Conservation (phyloP, 2,329 filamentous ascomycete genomes). For the Trichoderma brevicompactum region DNA sequence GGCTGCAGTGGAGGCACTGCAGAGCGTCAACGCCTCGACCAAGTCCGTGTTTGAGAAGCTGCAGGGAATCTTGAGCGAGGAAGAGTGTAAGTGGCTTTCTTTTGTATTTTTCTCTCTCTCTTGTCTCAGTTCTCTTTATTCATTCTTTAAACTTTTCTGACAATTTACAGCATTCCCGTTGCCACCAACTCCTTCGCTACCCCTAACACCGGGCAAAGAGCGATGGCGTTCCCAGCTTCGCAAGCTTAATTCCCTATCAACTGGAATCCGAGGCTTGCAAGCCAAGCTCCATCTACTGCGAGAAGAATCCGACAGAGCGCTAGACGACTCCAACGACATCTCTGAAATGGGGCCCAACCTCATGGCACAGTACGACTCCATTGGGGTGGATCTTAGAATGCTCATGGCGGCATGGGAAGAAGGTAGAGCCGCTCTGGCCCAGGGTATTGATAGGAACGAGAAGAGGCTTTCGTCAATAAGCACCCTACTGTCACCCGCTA, state of each 20-base stretch:
- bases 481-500: conserved; percentile 60
- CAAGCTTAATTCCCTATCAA: conserved; percentile 85
- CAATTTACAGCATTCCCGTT: conserved; percentile 53
- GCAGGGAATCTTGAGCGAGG: conserved; percentile 72
- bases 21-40: conserved; percentile 65
- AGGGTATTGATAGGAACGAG: conserved; percentile 81
- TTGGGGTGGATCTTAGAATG: conserved; percentile 82
- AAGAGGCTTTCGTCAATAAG: conserved; percentile 68
- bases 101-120: background rate
- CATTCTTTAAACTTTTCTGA: conserved; percentile 8
- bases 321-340: conserved; percentile 74
- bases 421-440: conserved; percentile 80
- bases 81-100: conserved; percentile 67
- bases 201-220: conserved; percentile 75
- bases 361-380: conserved; percentile 91
- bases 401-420: conserved; percentile 85
- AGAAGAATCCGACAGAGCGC: conserved; percentile 81
- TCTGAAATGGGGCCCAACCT: conserved; percentile 78
- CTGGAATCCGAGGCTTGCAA: conserved; percentile 87
- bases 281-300: conserved; percentile 91
- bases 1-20: conserved; percentile 75
- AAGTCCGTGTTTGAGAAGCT: conserved; percentile 67
- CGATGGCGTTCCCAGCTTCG: conserved; percentile 84
- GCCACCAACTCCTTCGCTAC: conserved; percentile 61
- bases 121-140: background rate